Percentiles rank a stretch among this genome's conserved stretches.
Evolutionary conservation across 768 basidiomycete genomes (phyloP).

Genomic region (Leccinum ochraceum): DNA sequence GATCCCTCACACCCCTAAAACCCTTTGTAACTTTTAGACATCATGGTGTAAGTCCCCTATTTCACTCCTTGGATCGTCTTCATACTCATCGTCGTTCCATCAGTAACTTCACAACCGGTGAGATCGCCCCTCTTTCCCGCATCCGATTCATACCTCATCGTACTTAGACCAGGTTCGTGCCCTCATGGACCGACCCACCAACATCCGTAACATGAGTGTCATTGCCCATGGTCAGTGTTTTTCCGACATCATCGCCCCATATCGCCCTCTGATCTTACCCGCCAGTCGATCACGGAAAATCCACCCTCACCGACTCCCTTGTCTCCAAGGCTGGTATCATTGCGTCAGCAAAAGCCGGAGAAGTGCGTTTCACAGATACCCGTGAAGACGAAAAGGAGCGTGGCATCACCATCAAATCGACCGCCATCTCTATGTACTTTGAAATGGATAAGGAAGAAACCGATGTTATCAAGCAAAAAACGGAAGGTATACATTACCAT

Average conservation of each 20-base stretch:
- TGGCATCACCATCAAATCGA: constrained; percentile 99
- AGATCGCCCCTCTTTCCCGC: constrained; percentile 33
- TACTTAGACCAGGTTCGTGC: constrained; percentile 76
- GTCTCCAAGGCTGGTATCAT: constrained; percentile 99
- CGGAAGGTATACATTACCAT: constrained; percentile 58
- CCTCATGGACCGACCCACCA: constrained; percentile 89
- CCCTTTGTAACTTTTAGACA: constrained; percentile 46
- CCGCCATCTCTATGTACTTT: constrained; percentile 99
- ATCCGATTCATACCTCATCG: constrained; percentile 5
- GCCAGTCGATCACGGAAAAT: constrained; percentile 99
- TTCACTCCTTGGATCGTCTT: constrained; percentile 5
- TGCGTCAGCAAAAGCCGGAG: constrained; percentile 90
- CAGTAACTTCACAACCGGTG: constrained; percentile 90
- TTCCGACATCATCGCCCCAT: constrained; percentile 10
- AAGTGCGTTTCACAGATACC: constrained; percentile 96
- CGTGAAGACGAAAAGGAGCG: constrained; percentile 98
- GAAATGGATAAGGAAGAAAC: constrained; percentile 91
- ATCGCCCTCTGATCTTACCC: constrained; percentile 22
- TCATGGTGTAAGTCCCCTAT: constrained; percentile 74
- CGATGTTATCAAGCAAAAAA: constrained; percentile 88
- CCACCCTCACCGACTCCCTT: constrained; percentile 97
- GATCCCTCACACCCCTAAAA: too few relatives aligned
- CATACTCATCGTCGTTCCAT: constrained; percentile 35
- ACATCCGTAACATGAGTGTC: constrained; percentile 95
- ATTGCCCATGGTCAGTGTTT: constrained; percentile 80